Conservation (phyloP, 192 early-diverging fungal species). For the Backusella liffmaniae region DNA sequence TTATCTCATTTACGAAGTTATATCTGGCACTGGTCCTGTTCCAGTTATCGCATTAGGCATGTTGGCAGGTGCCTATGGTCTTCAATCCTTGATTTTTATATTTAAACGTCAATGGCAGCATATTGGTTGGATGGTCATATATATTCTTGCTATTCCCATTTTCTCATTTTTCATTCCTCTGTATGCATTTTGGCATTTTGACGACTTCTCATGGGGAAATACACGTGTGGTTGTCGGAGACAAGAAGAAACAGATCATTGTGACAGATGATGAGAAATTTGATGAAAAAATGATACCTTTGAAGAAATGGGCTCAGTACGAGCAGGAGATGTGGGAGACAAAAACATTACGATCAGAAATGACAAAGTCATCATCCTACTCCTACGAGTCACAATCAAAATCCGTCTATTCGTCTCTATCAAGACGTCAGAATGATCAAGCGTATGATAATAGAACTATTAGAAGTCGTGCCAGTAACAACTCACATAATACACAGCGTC, state of each 20-base stretch:
- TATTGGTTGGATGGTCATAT: slow-evolving; percentile 90
- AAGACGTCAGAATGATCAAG: background rate
- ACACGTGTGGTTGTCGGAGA: slow-evolving; percentile 54
- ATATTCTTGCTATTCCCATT: slow-evolving; percentile 72
- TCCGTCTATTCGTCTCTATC: background rate
- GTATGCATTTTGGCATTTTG: slow-evolving; percentile 97
- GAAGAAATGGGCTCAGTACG: slow-evolving; percentile 70
- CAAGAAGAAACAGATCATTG: slow-evolving; percentile 52
- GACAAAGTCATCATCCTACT: slow-evolving; percentile 30
- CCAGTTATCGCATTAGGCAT: slow-evolving; percentile 85
- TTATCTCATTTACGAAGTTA: slow-evolving; percentile 73
- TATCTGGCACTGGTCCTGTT: slow-evolving; percentile 52
- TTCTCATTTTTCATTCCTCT: slow-evolving; percentile 66
- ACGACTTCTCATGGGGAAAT: slow-evolving; percentile 99
- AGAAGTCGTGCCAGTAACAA: background rate
- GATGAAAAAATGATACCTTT: slow-evolving; percentile 71
- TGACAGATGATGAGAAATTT: slow-evolving; percentile 66
- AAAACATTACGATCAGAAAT: slow-evolving; percentile 22
- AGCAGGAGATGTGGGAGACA: slow-evolving; percentile 54
- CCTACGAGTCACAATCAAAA: slow-evolving; percentile 25
- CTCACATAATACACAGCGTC: background rate
- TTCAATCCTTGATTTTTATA: slow-evolving; percentile 86
- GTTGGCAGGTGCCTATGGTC: slow-evolving; percentile 84
- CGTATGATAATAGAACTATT: slow-evolving; percentile 6
- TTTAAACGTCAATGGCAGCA: slow-evolving; percentile 72